Evolutionary conservation across 1,284 basidiomycete species (phyloP), one percentile per base, ranked within the genome.

Genomic region (Thelephora terrestris): DNA sequence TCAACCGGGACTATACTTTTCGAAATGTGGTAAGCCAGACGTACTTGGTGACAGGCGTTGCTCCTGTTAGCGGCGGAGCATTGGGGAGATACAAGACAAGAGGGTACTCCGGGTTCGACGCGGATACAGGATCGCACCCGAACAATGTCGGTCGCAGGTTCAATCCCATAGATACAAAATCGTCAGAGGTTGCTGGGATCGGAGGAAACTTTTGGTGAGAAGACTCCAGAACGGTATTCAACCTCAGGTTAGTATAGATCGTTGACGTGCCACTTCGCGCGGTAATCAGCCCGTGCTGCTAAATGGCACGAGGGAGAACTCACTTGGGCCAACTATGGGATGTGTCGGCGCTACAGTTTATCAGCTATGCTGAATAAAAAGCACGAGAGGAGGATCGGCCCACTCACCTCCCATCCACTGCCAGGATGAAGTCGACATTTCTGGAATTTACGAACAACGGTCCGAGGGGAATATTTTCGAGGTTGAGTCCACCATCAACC

Each of bases 81-180:
- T 81, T 83, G 4, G 81, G 81, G n/a, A 83, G 63, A 50, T 78
- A 80, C 16, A 82, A 70, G 20, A 82, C 57, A 25, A 83, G 54
- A 0, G 80, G 80, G 52, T 68, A 80, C 50, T 76, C 74, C 1
- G 75, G 64, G 12, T 76, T 71, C 12, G 29, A 32, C 10, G 38
- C 64, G 48, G 69, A 61, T n/a, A 43, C 59, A 10, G 79, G 78
- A 56, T 80, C 64, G 58, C 85, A 89, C 1, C 86, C 86, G 63
- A 88, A 90, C 63, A 90, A 88, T 0, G 81, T 81, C 5, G 85
- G 76, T 17, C 85, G 74, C 36, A 71, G 70, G 60, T 81, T 84
- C 9, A 84, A 69, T 14, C 87, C 87, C 7, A 73, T 74, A 12
- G 68, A 64, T 44, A 85, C 58, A 57, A 86, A 86, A 5, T 73